Conservation (phyloP, 345 rosid species). For the Acer negundo region DNA sequence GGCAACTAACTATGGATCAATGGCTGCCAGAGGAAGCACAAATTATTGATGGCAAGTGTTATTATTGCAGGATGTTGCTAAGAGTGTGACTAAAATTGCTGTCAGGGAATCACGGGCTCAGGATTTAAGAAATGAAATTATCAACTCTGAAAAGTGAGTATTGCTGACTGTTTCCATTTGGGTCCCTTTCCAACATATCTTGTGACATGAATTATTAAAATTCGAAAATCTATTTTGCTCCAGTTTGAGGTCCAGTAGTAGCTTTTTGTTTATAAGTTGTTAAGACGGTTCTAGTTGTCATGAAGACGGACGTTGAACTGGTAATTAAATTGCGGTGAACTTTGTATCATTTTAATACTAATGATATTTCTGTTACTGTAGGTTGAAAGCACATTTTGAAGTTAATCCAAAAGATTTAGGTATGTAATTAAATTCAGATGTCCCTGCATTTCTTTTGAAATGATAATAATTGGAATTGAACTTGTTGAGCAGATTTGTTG, state of each 20-base stretch:
- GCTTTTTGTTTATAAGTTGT: background rate
- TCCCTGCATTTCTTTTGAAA: background rate
- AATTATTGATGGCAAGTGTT: slow-evolving; percentile 6
- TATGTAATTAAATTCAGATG: slow-evolving; percentile 8
- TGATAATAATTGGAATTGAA: slow-evolving; percentile 5
- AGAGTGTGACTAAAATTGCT: slow-evolving; percentile 86
- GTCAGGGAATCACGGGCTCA: slow-evolving; percentile 88
- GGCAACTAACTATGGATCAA: background rate
- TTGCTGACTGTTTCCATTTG: background rate
- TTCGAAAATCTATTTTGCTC: background rate
- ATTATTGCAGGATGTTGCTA: slow-evolving; percentile 77
- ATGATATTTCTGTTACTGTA: slow-evolving; percentile 24
- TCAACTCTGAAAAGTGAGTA: slow-evolving; percentile 92
- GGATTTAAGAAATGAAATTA: slow-evolving; percentile 85
- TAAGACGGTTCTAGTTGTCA: background rate
- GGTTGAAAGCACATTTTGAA: slow-evolving; percentile 92
- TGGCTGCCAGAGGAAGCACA: slow-evolving; percentile 7
- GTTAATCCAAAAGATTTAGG: slow-evolving; percentile 83
- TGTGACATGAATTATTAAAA: background rate
- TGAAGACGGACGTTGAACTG: background rate
- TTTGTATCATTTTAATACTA: background rate
- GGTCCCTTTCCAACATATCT: background rate
- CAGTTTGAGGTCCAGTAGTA: background rate
- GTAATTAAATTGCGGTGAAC: too few relatives aligned
- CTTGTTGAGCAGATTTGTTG: slow-evolving; percentile 57